phyloP scores from a whole-genome alignment of 768 basidiomycete species.

The Hemileccinum impolitum region DNA sequence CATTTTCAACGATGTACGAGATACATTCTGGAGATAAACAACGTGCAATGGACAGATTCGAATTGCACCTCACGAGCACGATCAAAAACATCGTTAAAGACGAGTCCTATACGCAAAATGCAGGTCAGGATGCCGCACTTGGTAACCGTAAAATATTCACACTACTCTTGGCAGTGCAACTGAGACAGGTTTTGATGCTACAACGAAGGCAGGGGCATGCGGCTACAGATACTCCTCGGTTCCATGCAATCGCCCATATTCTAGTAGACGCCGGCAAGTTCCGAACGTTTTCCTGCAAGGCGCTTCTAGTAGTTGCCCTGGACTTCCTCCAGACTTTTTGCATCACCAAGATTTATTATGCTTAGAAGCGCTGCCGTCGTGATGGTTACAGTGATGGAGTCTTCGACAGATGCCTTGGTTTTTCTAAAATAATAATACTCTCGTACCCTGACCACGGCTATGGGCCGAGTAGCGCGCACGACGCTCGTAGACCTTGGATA shows the following conservation, averaged over 20 bases:
- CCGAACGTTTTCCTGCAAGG: slow-evolving; percentile 16
- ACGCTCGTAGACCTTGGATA: neutral
- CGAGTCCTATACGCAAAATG: slow-evolving; percentile 5
- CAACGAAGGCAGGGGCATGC: slow-evolving; percentile 20
- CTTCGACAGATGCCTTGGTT: slow-evolving; percentile 4
- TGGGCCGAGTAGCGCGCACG: neutral
- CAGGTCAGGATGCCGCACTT: slow-evolving; percentile 13
- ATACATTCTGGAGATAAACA: slow-evolving; percentile 19
- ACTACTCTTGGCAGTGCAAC: slow-evolving; percentile 2
- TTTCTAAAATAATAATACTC: slow-evolving; percentile 2
- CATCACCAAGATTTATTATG: slow-evolving; percentile 24
- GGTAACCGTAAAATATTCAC: slow-evolving; percentile 1
- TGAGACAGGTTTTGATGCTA: slow-evolving; percentile 19
- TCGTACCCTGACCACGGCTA: neutral
- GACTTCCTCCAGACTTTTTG: slow-evolving; percentile 25
- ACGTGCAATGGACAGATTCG: slow-evolving; percentile 17
- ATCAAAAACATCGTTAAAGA: slow-evolving; percentile 13
- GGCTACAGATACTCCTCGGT: slow-evolving; percentile 17
- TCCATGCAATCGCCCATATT: slow-evolving; percentile 11
- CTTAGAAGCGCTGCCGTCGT: slow-evolving; percentile 23
- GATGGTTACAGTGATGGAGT: slow-evolving; percentile 27
- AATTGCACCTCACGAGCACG: slow-evolving; percentile 10
- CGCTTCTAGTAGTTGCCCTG: slow-evolving; percentile 11
- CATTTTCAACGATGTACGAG: slow-evolving; percentile 3
- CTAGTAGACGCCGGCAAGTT: slow-evolving; percentile 19